phyloP scores from a whole-genome alignment of 805 yeast genomes.

The Kazachstania africana region DNA sequence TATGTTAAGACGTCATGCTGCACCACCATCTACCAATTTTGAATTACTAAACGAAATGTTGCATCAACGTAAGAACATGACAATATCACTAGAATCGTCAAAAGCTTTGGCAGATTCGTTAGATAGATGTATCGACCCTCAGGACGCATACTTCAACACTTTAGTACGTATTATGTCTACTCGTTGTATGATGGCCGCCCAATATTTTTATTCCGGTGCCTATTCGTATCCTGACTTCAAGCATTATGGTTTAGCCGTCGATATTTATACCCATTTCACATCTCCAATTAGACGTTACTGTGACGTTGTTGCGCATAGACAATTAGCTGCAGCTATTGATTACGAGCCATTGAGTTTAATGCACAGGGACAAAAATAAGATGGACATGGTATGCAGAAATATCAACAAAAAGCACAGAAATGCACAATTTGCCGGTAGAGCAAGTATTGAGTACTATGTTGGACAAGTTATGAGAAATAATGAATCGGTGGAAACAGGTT shows the following conservation, averaged over 20 bases:
- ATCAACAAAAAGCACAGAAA: slow-evolving; percentile 91
- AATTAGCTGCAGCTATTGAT: slow-evolving; percentile 94
- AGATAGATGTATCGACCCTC: slow-evolving; percentile 72
- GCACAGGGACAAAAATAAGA: slow-evolving; percentile 80
- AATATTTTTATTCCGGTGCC: slow-evolving; percentile 86
- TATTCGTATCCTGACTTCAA: slow-evolving; percentile 83
- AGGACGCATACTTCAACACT: slow-evolving; percentile 87
- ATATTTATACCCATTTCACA: slow-evolving; percentile 95
- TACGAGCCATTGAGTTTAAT: slow-evolving; percentile 73
- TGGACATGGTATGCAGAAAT: slow-evolving; percentile 80
- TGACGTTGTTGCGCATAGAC: slow-evolving; percentile 95
- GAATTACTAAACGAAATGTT: slow-evolving; percentile 84
- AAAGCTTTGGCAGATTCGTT: slow-evolving; percentile 87
- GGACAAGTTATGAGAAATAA: slow-evolving; percentile 93
- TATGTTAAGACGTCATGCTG: slow-evolving; percentile 92
- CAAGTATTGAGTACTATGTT: slow-evolving; percentile 93
- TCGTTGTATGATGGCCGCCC: slow-evolving; percentile 98
- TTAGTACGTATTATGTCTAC: slow-evolving; percentile 93
- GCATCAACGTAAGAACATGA: slow-evolving; percentile 63
- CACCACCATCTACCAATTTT: slow-evolving; percentile 94
- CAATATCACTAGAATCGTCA: slow-evolving; percentile 72
- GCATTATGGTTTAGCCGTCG: slow-evolving; percentile 96
- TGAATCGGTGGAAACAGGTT: slow-evolving; percentile 75
- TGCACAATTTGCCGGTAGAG: slow-evolving; percentile 98
- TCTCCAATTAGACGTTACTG: slow-evolving; percentile 97